A percentile compares a stretch with the other conserved stretches of the same genome.
Evolutionary conservation across 176 grass and related monocot genomes (phyloP).

Genomic region (Carex cristatella): DNA sequence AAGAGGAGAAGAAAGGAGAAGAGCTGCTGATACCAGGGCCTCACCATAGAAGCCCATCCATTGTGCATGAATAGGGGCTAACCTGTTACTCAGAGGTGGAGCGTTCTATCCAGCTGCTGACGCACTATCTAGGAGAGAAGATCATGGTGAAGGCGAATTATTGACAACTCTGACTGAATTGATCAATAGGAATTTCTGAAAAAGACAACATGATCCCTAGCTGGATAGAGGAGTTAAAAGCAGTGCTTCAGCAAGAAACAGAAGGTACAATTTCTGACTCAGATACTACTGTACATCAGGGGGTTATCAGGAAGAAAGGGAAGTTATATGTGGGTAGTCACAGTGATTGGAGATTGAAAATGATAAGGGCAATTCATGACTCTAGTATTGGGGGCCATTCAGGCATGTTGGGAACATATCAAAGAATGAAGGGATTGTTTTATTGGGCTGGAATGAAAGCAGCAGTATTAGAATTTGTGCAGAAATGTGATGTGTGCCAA

Average conservation of each 20-base stretch:
- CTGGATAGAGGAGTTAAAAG: neutral
- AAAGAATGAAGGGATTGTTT: neutral
- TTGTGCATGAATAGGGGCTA: too few species aligned
- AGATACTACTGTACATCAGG: neutral
- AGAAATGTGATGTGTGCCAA: neutral
- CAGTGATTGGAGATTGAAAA: neutral
- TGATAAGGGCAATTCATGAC: neutral
- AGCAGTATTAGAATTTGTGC: accelerated
- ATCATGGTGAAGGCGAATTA: neutral
- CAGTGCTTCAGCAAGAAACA: too few species aligned
- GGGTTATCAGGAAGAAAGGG: neutral
- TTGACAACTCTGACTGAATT: neutral
- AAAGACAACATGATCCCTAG: neutral
- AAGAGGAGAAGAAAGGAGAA: too few species aligned
- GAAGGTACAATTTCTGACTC: neutral
- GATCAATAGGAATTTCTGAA: too few species aligned
- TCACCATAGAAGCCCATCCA: too few species aligned
- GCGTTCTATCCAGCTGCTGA: too few species aligned
- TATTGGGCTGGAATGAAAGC: neutral
- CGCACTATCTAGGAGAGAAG: neutral
- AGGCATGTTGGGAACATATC: neutral
- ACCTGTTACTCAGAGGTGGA: too few species aligned
- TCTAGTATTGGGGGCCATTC: neutral
- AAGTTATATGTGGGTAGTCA: neutral
- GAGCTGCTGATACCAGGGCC: too few species aligned